phyloP scores from a whole-genome alignment of 163 green algal genomes.

The Chloromonas sp. region DNA sequence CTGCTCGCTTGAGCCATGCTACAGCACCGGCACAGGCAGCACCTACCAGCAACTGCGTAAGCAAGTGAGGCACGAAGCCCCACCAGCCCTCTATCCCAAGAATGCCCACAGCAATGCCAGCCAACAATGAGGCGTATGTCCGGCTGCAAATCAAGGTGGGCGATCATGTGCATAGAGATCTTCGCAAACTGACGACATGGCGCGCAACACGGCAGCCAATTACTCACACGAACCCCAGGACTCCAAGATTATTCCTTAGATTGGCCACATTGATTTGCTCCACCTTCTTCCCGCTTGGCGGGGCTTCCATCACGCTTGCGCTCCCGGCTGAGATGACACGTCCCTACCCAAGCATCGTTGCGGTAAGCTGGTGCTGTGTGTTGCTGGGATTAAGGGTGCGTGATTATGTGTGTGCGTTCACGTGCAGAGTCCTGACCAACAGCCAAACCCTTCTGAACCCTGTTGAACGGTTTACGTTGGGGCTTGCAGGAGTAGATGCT shows the following conservation, averaged over 20 bases:
- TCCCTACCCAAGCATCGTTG: no score
- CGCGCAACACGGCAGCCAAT: no score
- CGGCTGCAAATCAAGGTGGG: conserved; percentile 24
- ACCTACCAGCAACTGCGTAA: conserved; percentile 42
- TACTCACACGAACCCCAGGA: conserved; percentile 46
- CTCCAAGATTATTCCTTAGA: conserved; percentile 28
- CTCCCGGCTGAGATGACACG: no score
- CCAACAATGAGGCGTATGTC: conserved; percentile 41
- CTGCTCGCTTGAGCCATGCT: neutral
- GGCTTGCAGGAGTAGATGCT: no score
- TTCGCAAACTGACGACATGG: neutral
- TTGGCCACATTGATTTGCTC: neutral
- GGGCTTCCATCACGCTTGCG: neutral
- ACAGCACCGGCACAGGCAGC: neutral
- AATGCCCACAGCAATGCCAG: conserved; percentile 44
- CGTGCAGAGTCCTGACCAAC: no score
- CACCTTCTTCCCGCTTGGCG: neutral
- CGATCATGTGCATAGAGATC: neutral
- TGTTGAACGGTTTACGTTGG: no score
- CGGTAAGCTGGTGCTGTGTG: no score
- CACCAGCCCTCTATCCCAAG: conserved; percentile 42
- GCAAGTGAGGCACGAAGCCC: conserved; percentile 42
- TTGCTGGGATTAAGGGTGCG: no score
- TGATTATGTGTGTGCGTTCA: no score
- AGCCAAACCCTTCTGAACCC: no score